Conservation (phyloP, 345 rosid species). For the Erodium maritimum region DNA sequence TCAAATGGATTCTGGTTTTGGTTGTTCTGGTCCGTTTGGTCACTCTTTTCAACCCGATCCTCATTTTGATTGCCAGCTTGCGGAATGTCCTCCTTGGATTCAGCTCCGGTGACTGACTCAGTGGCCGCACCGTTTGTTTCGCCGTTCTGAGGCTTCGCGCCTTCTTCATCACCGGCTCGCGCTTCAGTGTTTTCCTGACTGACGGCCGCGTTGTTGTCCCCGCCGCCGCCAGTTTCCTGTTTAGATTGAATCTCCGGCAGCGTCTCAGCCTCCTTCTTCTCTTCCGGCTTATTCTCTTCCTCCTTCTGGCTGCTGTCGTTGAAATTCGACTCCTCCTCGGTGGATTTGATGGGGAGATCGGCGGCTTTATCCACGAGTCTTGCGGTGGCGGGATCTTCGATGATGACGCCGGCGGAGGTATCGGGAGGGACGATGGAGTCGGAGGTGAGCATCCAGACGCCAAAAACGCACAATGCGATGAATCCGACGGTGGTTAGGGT, state of each 20-base stretch:
- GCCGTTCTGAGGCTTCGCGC: no score
- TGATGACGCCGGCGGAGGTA: slow-evolving; percentile 21
- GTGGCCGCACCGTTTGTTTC: no score
- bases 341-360: neutral
- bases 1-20: no score
- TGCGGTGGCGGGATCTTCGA: slow-evolving; percentile 3
- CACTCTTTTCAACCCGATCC: neutral
- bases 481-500: slow-evolving; percentile 56
- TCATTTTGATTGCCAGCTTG: neutral
- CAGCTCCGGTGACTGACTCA: neutral
- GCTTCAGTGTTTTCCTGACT: neutral
- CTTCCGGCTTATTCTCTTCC: neutral
- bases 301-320: neutral
- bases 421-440: slow-evolving; percentile 37
- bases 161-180: neutral
- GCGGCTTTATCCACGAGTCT: slow-evolving; percentile 5
- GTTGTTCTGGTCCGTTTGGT: neutral
- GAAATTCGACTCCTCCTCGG: neutral
- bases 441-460: slow-evolving; percentile 70
- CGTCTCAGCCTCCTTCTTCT: neutral
- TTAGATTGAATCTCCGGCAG: neutral
- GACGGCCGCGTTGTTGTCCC: no score
- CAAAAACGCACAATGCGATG: slow-evolving; percentile 52
- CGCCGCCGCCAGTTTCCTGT: neutral
- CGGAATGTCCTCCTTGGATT: neutral